Percentiles rank a stretch among this genome's conserved stretches.
These are phyloP conservation scores for Leucocoprinus birnbaumii DNA, from an alignment of 768 basidiomycete species.

Conservation along the genomic window DNA sequence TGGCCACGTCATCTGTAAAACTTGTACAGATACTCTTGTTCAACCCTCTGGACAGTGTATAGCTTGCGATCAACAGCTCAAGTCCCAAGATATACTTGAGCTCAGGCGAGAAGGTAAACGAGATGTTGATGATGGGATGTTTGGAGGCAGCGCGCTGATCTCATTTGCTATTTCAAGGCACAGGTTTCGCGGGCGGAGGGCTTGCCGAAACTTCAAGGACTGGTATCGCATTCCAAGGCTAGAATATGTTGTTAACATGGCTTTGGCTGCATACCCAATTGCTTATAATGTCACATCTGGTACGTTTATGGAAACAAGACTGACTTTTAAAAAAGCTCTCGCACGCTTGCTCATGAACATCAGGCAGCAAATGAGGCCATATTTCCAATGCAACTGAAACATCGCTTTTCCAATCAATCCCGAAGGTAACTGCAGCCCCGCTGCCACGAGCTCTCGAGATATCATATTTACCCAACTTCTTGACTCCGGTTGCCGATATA, in stretches of 20 bases:
- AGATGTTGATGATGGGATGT: background rate
- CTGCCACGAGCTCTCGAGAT: background rate
- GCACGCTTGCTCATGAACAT: too few species aligned
- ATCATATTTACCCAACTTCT: background rate
- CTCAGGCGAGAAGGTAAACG: constrained; percentile 82
- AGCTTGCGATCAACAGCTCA: constrained; percentile 71
- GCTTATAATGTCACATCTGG: background rate
- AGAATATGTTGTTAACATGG: background rate
- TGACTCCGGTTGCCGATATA: background rate
- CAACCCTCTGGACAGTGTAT: constrained; percentile 79
- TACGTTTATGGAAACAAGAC: background rate
- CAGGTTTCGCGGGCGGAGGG: constrained; percentile 94
- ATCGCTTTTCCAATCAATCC: background rate
- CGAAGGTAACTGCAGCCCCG: background rate
- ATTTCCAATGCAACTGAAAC: background rate
- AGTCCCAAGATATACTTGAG: constrained; percentile 75
- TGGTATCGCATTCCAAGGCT: constrained; percentile 88
- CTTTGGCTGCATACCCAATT: background rate
- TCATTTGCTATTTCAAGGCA: constrained; percentile 48
- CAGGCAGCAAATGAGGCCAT: background rate
- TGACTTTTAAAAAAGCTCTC: background rate
- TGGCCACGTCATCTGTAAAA: constrained; percentile 89
- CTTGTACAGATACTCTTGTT: constrained; percentile 86
- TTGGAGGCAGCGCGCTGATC: background rate
- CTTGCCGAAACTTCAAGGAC: constrained; percentile 81